These are phyloP conservation scores for Penicillium simplicissimum DNA, from an alignment of 495 filamentous ascomycete genomes.

Conservation along the genomic window DNA sequence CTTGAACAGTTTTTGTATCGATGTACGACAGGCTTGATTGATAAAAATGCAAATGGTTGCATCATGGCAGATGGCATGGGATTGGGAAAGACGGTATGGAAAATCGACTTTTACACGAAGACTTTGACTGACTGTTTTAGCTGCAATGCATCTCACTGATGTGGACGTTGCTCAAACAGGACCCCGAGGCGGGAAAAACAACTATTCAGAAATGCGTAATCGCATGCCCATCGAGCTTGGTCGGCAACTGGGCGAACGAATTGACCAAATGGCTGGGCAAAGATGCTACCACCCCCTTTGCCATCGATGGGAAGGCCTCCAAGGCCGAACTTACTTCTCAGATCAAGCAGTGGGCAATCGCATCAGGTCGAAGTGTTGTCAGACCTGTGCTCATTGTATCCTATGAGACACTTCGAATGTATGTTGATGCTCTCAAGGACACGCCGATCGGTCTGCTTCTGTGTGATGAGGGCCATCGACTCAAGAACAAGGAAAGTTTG, in stretches of 20 bases:
- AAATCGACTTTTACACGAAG: neutral
- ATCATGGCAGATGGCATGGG: slow-evolving; percentile 99
- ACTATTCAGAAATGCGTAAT: slow-evolving; percentile 98
- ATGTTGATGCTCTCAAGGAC: slow-evolving; percentile 83
- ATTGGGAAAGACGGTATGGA: slow-evolving; percentile 81
- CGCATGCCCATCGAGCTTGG: slow-evolving; percentile 95
- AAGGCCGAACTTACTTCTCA: slow-evolving; percentile 91
- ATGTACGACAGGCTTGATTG: slow-evolving; percentile 90
- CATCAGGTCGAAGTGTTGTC: slow-evolving; percentile 84
- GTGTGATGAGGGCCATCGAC: slow-evolving; percentile 97
- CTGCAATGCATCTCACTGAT: slow-evolving; percentile 79
- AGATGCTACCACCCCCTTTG: slow-evolving; percentile 90
- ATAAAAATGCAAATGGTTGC: slow-evolving; percentile 91
- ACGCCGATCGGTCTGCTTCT: slow-evolving; percentile 89
- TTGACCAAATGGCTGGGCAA: slow-evolving; percentile 85
- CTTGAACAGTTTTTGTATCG: slow-evolving; percentile 75
- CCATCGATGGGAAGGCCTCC: slow-evolving; percentile 92
- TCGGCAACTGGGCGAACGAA: slow-evolving; percentile 98
- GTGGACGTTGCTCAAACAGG: slow-evolving; percentile 97
- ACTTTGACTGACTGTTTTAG: slow-evolving; percentile 43
- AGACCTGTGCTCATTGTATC: slow-evolving; percentile 99
- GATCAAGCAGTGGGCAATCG: slow-evolving; percentile 91
- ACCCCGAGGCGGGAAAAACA: slow-evolving; percentile 86
- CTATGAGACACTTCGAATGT: slow-evolving; percentile 91
- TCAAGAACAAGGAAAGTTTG: slow-evolving; percentile 96